Conservation (phyloP, 768 basidiomycete genomes). For the Chalciporus piperatus region DNA sequence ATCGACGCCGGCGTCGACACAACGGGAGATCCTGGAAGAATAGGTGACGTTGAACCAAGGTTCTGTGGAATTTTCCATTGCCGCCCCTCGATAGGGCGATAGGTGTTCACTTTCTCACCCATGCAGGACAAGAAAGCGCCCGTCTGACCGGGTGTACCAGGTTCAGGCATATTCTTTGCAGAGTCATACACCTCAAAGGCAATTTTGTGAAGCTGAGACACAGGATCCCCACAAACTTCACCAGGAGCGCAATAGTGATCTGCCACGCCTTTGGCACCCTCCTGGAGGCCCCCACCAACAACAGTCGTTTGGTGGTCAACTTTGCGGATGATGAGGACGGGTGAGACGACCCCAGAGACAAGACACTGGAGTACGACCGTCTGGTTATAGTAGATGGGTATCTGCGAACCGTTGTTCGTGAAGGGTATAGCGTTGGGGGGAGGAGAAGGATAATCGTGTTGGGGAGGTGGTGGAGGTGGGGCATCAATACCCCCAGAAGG, state of each 20-base stretch:
- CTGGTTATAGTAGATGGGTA: conserved; percentile 95
- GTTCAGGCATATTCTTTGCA: conserved; percentile 64
- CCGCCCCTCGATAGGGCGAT: conserved; percentile 79
- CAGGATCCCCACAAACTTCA: conserved; percentile 90
- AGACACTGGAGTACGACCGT: conserved; percentile 93
- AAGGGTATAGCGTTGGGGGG: conserved; percentile 89
- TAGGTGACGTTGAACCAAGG: conserved; percentile 51
- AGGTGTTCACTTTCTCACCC: conserved; percentile 92
- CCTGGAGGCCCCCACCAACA: conserved; percentile 87
- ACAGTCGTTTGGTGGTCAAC: conserved; percentile 89
- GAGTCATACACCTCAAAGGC: conserved; percentile 88
- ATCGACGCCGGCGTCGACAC: conserved; percentile 58
- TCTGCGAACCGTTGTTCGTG: conserved; percentile 78
- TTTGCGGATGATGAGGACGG: conserved; percentile 90
- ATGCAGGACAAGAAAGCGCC: conserved; percentile 88
- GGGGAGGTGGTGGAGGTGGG: conserved; percentile 77
- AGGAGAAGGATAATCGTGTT: conserved; percentile 87
- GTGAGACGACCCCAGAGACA: conserved; percentile 90
- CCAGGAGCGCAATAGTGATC: conserved; percentile 81
- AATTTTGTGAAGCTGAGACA: conserved; percentile 94
- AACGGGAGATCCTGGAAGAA: conserved; percentile 67
- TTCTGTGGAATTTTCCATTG: conserved; percentile 60
- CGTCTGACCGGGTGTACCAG: conserved; percentile 72
- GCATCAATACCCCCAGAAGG: conserved; percentile 75
- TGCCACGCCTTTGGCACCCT: conserved; percentile 80